Base-by-base conservation (phyloP, 192 early-diverging fungal genomes). In the Rhizoclosmatium globosum region DNA sequence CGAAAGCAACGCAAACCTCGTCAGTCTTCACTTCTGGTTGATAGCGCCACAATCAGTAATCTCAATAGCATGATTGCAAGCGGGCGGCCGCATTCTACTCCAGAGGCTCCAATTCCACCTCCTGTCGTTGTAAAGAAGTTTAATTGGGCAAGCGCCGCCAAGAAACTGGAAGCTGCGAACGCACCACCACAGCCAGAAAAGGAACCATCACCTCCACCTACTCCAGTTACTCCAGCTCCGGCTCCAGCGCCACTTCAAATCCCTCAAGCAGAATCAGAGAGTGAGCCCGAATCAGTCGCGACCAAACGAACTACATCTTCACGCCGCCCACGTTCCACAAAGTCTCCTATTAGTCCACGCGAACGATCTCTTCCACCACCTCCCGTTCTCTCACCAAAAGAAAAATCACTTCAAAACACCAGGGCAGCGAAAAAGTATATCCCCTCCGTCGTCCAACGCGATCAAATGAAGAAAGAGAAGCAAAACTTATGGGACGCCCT, bases 91-190 rank as follows among this genome's bases (percentile, higher is more conserved):
- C 60, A 19, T 15, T 47, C 66, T 4, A 4, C 43, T 46, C 3
- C 66, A 19, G 6, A 6, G 3, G 66, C 66, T 4, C 3, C 66
- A 39, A 11, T 41, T 42, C 3, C 11, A 4, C 66, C 11, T 4
- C 13, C 43, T 17, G 66, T 68, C 38, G 21, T 68, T 15, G 39
- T 68, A 9, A 68, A 68, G 21, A 68, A 68, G 43, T 68, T 68
- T 41, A 68, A 68, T 68, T 68, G 66, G 66, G 66, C 66, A 44
- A 68, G 46, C 46, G 66, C 66, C 6, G 66, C 66, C 41, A 68
- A 68, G 66, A 68, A 68, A 44, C 43, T 68, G 6, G 66, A 68
- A 44, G 41, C 66, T 42, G 19, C 43, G 6, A 39, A 3, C 6
- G 38, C 41, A 42, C 15, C 43, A 44, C 38, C 46, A 42, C 7